Percentiles rank a stretch among this genome's conserved stretches.
phyloP scores from a whole-genome alignment of 331 rosid species.

The Acacia pycnantha region DNA sequence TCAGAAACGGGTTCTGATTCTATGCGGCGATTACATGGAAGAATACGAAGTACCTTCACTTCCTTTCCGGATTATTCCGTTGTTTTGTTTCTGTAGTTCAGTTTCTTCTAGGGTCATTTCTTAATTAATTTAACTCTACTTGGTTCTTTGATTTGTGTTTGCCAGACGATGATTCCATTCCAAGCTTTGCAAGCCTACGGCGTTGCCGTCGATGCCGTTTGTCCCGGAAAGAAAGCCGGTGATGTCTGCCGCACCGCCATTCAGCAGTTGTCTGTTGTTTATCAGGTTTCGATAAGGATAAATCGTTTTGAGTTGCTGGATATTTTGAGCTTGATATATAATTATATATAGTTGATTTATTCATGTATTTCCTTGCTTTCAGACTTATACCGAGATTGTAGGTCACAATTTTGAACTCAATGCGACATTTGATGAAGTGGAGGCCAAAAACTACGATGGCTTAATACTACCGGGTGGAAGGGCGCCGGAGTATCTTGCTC shows the following conservation, averaged over 20 bases:
- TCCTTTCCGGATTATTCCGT: neutral
- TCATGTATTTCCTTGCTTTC: conserved; percentile 18
- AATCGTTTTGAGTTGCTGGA: neutral
- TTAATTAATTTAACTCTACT: neutral
- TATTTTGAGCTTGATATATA: too few relatives aligned
- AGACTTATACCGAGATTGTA: conserved; percentile 54
- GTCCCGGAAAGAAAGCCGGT: conserved; percentile 66
- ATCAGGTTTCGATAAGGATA: neutral
- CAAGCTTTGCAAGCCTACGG: conserved; percentile 67
- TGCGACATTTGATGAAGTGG: conserved; percentile 72
- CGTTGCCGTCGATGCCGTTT: conserved; percentile 59
- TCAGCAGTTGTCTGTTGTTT: conserved; percentile 14
- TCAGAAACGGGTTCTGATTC: conserved; percentile 52
- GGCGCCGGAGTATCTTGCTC: conserved; percentile 92
- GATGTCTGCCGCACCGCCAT: conserved; percentile 58
- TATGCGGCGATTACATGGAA: conserved; percentile 75
- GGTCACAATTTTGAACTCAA: conserved; percentile 83
- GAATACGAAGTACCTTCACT: conserved; percentile 45
- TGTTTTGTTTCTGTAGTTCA: neutral
- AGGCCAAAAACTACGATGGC: conserved; percentile 64
- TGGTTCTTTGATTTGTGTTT: neutral
- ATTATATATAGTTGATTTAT: too few relatives aligned
- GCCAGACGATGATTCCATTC: conserved; percentile 65
- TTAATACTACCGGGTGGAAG: conserved; percentile 81
- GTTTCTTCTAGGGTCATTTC: neutral